These are phyloP conservation scores for Globisporangium cystogenes DNA, from an alignment of 352 stramenopile genomes.

Conservation along the genomic window DNA sequence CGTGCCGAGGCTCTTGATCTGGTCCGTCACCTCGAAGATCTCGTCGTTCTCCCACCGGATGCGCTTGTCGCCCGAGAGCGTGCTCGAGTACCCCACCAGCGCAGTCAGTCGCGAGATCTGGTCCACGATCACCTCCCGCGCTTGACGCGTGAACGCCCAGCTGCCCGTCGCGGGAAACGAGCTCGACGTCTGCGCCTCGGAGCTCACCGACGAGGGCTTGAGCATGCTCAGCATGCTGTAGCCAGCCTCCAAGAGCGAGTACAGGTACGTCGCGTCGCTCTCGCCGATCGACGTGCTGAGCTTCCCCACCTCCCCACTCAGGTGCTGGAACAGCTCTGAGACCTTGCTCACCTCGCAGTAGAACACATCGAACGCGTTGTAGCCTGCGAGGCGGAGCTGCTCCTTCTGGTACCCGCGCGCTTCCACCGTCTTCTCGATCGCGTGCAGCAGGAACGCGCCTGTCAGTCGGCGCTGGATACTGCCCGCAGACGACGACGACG, in stretches of 20 bases:
- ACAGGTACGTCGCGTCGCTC: constrained; percentile 52
- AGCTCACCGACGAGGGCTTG: constrained; percentile 16
- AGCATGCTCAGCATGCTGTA: constrained; percentile 72
- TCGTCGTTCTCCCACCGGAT: constrained; percentile 52
- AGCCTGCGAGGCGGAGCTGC: constrained; percentile 71
- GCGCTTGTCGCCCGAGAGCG: constrained; percentile 16
- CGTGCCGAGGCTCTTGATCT: constrained; percentile 49
- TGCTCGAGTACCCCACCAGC: constrained; percentile 40
- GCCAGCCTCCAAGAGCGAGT: constrained; percentile 54
- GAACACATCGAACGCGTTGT: constrained; percentile 86
- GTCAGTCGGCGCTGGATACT: constrained; percentile 36
- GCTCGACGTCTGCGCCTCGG: constrained; percentile 15
- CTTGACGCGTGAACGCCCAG: constrained; percentile 56
- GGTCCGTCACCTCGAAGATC: constrained; percentile 56
- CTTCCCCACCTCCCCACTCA: constrained; percentile 53
- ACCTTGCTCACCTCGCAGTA: constrained; percentile 85
- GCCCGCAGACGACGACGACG: not conserved
- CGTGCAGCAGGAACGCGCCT: constrained; percentile 61
- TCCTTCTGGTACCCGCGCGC: constrained; percentile 73
- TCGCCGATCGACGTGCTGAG: constrained; percentile 50
- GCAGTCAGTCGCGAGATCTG: constrained; percentile 55
- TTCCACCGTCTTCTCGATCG: constrained; percentile 69
- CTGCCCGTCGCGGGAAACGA: constrained; percentile 27
- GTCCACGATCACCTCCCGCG: constrained; percentile 55
- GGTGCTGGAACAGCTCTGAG: constrained; percentile 48